Base-by-base conservation (phyloP, 1,139 yeast species). In the Hyphopichia khmerensis region DNA sequence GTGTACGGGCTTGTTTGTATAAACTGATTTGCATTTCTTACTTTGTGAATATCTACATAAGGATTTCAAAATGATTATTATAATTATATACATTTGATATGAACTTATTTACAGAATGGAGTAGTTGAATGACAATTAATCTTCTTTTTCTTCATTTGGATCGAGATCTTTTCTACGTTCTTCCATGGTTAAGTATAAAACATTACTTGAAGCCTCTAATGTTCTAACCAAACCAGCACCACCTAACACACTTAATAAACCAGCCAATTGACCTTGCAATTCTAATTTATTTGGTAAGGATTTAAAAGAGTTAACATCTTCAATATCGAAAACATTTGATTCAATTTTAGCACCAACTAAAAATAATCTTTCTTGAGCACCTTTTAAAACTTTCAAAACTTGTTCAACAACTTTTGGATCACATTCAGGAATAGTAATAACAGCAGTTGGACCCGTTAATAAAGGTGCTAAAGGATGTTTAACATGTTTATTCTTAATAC, bases 211-310 rank as follows among this genome's bases (percentile, higher is more conserved):
- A 24, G 87, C 65, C 64, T 87, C 85, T 62, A 91, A 75, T 23
- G 96, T 87, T 64, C 80, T 80, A 6, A 87, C 95, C 60, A 91
- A 75, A 3, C 96, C 95, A 36, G 90, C 95, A 57, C 97, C 98
- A 47, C 96, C 88, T 49, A 87, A 75, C 44, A 86, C 69, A 14
- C 91, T 84, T 60, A 91, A 79, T 46, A 89, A 74, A n/a, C 96
- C 96, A 19, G 87, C 84, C 53, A 93, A 77, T 71, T 90, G 89
- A 16, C 87, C 80, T 48, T 88, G 93, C 52, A 91, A 71, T 52
- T 83, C 82, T 38, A 79, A 81, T 59, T 84, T 72, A 4, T 82
- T 67, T 35, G 96, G 95, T 57, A 91, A 75, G 31, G 77, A 79
- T 68, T 88, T 87, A 69, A 88, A 87, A 46, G 69, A 55, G 43